A percentile compares a stretch with the other conserved stretches of the same genome.
phyloP scores from a whole-genome alignment of 305 asterid species.

The Fraxinus nigra region DNA sequence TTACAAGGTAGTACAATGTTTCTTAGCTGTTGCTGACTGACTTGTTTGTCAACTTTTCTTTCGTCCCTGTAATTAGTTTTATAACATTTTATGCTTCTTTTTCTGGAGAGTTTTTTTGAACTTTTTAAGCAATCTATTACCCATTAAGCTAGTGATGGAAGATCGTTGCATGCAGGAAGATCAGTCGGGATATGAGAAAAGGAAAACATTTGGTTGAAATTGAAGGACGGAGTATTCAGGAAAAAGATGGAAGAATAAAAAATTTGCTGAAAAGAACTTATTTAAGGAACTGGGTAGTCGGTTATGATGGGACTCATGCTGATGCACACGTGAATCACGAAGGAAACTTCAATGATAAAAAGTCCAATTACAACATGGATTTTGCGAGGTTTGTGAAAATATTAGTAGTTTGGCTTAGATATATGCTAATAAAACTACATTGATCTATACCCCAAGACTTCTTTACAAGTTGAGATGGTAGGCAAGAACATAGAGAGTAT shows the following conservation, averaged over 20 bases:
- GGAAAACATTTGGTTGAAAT: constrained; percentile 38
- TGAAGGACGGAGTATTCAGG: constrained; percentile 40
- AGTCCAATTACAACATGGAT: constrained; percentile 49
- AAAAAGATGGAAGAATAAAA: constrained; percentile 67
- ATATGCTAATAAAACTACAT: background rate
- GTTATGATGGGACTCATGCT: constrained; percentile 48
- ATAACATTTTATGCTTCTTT: background rate
- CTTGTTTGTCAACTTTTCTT: background rate
- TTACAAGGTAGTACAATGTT: background rate
- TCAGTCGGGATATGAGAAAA: constrained; percentile 30
- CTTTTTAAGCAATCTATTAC: background rate
- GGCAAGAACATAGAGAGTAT: background rate
- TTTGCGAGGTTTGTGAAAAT: constrained; percentile 57
- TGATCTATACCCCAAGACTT: background rate
- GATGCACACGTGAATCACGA: constrained; percentile 39
- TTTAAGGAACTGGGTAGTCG: constrained; percentile 70
- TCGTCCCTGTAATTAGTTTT: background rate
- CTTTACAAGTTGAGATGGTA: background rate
- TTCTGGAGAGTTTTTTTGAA: background rate
- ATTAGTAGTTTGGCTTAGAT: background rate
- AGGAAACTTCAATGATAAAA: constrained; percentile 27
- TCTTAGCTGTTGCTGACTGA: background rate
- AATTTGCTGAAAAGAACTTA: constrained; percentile 61
- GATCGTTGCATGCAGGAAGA: constrained; percentile 38
- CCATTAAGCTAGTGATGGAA: background rate